Evolutionary conservation across 257 asterid genomes (phyloP).

Genomic region (Nicotiana knightiana): DNA sequence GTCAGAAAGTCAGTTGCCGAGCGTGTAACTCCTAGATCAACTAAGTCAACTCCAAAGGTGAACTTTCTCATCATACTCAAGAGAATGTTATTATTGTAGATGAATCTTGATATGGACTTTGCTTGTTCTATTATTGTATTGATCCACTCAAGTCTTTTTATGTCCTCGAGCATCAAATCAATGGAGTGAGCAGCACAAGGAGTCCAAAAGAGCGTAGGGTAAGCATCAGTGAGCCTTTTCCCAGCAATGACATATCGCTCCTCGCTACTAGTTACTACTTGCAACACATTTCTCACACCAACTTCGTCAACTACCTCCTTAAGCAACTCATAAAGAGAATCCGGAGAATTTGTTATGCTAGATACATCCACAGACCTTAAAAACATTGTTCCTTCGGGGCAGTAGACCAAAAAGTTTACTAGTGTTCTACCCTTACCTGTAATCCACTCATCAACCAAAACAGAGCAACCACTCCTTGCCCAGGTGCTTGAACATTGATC

Average conservation of each 20-base stretch:
- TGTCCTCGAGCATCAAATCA: conserved; percentile 75
- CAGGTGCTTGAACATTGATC: conserved; percentile 55
- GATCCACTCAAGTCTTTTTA: conserved; percentile 52
- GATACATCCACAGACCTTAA: conserved; percentile 72
- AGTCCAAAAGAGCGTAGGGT: conserved; percentile 75
- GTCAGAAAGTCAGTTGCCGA: conserved; percentile 65
- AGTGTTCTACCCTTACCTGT: conserved; percentile 56
- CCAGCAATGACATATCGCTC: conserved; percentile 72
- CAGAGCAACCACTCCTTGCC: conserved; percentile 73
- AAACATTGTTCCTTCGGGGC: conserved; percentile 64
- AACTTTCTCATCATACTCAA: conserved; percentile 75
- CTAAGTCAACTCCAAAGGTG: conserved; percentile 78
- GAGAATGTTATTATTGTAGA: conserved; percentile 45
- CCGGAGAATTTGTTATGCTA: conserved; percentile 40
- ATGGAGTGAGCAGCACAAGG: conserved; percentile 83
- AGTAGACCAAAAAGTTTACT: conserved; percentile 47
- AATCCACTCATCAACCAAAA: conserved; percentile 69
- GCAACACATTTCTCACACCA: conserved; percentile 69
- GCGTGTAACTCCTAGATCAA: conserved; percentile 58
- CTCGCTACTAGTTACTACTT: conserved; percentile 66
- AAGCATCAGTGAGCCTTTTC: conserved; percentile 54
- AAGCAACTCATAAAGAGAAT: conserved; percentile 54
- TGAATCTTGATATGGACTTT: conserved; percentile 62
- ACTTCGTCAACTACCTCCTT: conserved; percentile 81
- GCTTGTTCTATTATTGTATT: conserved; percentile 62